Conservation (phyloP, 1,284 basidiomycete species). For the Ceratobasidium sp. region DNA sequence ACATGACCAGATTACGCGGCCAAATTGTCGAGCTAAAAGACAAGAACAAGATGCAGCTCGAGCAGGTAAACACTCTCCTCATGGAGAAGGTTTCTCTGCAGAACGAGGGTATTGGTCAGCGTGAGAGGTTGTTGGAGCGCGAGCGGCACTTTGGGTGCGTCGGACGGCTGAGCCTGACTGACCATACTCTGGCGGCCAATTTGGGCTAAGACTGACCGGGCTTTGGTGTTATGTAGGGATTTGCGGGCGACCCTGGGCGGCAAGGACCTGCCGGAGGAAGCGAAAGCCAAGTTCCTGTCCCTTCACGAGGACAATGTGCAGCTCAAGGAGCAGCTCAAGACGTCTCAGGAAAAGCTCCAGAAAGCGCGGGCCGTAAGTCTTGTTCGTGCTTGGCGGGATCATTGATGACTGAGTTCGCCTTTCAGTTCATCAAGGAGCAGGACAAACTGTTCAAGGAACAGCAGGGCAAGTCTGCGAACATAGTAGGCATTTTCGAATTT, state of each 20-base stretch:
- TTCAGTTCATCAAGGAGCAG: constrained; percentile 89
- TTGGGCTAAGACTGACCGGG: constrained; percentile 36
- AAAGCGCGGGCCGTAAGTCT: constrained; percentile 78
- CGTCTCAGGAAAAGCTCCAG: constrained; percentile 77
- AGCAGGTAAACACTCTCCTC: constrained; percentile 86
- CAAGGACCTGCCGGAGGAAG: constrained; percentile 80
- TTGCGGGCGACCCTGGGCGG: constrained; percentile 76
- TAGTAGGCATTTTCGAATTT: background rate
- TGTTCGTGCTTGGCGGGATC: constrained; percentile 11
- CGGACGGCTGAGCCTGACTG: constrained; percentile 1
- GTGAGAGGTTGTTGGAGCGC: constrained; percentile 83
- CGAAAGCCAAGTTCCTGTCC: constrained; percentile 77
- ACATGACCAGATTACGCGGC: constrained; percentile 71
- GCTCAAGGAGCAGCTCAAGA: constrained; percentile 77
- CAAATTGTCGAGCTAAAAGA: constrained; percentile 80
- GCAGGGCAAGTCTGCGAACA: constrained; percentile 55
- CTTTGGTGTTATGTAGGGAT: constrained; percentile 61
- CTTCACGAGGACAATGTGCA: constrained; percentile 81
- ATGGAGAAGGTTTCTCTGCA: constrained; percentile 93
- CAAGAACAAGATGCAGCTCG: constrained; percentile 90
- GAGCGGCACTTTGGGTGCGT: constrained; percentile 81
- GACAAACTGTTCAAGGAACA: constrained; percentile 83
- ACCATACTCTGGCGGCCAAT: constrained; percentile 28
- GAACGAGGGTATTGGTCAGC: constrained; percentile 83
- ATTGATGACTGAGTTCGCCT: constrained; percentile 35